Base-by-base conservation (phyloP, 1,284 basidiomycete genomes). In the Apiotrichum laibachii region DNA sequence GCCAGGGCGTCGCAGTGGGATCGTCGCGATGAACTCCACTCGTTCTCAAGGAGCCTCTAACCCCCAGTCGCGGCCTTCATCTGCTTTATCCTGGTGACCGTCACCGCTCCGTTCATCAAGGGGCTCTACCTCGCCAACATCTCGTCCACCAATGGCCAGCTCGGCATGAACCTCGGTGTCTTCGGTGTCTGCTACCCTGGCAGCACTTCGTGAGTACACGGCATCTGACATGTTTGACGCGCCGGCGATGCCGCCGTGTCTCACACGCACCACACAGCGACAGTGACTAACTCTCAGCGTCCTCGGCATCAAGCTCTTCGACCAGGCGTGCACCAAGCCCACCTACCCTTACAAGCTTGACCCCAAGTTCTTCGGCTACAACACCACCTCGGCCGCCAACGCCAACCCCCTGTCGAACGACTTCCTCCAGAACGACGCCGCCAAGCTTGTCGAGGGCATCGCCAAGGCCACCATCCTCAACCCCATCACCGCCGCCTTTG, bases 131-230 rank as follows among this genome's bases (percentile, higher is more conserved):
- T 57, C 43, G 34, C 43, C 34, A 34, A 47, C 50, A 47, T 57
- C 19, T 3, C 9, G 1, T 19, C 35, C 7, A 13, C 55, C 11
- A 6, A 26, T 18, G 45, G 52, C 18, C n/a, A 19, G 6, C 49
- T 57, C 18, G 55, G 50, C 37, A 34, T 52, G 19, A 57, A 57
- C 55, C 55, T 57, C 44, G 55, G 55, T 19, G 50, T 52, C 31
- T 57, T 57, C 31, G 55, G 55, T 19, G 40, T 12, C 34, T 57
- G 55, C 37, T 57, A 46, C 55, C 55, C 55, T n/a, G 55, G 55
- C 16, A 34, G 55, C 50, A 37, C 50, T 7, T 42, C 44, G 51
- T 51, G 50, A 51, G 50, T 43, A 26, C 15, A 34, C 15, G 21
- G 43, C 10, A n/a, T 18, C n/a, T n/a, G n/a, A n/a, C n/a, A n/a